Evolutionary conservation across 441 rosid species (phyloP), one percentile per base, ranked within the genome.

Genomic region (Arabidopsis lyrata): DNA sequence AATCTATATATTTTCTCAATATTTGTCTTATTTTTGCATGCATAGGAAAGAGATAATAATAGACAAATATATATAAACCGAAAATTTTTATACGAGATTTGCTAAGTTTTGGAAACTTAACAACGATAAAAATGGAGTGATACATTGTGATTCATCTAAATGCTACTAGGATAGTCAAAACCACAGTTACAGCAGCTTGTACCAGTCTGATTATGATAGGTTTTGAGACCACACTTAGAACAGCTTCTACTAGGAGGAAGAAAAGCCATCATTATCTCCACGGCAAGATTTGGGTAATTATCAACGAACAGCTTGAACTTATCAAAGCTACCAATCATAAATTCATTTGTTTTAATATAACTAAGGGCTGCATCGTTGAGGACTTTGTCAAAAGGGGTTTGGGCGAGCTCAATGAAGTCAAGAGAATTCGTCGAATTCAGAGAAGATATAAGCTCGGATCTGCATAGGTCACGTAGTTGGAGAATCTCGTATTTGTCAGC

Each of bases 401-500:
- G 87, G 0, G 88, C 80, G 22, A 90, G 64, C 70, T 86, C 90
- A n/a, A 88, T 65, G 5, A 82, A 64, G 18, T 88, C 83, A 4
- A 88, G 82, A 48, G 74, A 89, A 14, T 77, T 87, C 2, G 77
- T 63, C 0, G 70, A 58, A 61, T 70, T 81, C 63, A 90, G 32
- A 29, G 80, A 65, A 12, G 55, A 55, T 8, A 84, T 75, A 85
- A 86, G 78, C 61, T 82, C 81, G 2, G 57, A 48, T 64, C 85
- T 84, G 22, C 96, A 88, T 12, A 69, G 74, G 45, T 75, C 82
- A 0, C 76, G 79, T 77, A 87, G 34, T 80, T 81, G 84, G 0
- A 72, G 48, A 57, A 90, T 84, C 56, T 81, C 89, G 27, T 86
- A 90, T 74, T 88, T 90, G 22, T 90, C 86, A 3, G 88, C 88